Conservation (phyloP, 2,329 filamentous ascomycete species). For the Penicillium sp. region DNA sequence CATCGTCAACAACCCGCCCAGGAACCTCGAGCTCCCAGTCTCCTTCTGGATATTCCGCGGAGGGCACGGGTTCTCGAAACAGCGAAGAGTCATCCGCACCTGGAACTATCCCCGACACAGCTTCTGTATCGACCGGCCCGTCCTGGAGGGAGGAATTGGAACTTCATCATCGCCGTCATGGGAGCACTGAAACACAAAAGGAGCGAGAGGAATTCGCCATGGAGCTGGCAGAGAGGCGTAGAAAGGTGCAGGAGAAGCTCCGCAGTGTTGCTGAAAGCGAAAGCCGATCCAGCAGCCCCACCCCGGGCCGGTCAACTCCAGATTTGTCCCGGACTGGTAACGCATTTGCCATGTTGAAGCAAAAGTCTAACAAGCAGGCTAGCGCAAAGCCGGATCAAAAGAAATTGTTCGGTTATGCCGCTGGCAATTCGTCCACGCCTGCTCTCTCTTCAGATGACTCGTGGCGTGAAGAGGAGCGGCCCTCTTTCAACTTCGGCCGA, state of each 20-base stretch:
- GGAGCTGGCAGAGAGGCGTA: constrained; percentile 50
- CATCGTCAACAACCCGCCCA: constrained; percentile 1
- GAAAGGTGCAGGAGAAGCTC: constrained; percentile 51
- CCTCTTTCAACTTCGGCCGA: constrained; percentile 31
- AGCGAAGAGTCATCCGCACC: constrained; percentile 18
- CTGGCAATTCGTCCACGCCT: constrained; percentile 39
- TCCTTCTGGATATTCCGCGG: constrained; percentile 14
- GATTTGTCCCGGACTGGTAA: constrained; percentile 39
- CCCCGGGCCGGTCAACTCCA: constrained; percentile 35
- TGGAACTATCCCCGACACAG: neutral
- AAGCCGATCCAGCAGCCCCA: constrained; percentile 47
- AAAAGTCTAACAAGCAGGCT: constrained; percentile 40
- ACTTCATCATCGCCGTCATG: constrained; percentile 43
- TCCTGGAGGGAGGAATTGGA: constrained; percentile 53
- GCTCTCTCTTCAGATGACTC: constrained; percentile 36
- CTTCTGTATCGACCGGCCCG: constrained; percentile 17
- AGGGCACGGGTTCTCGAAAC: constrained; percentile 11
- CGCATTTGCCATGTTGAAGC: constrained; percentile 48
- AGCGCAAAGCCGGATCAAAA: constrained; percentile 36
- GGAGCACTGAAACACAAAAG: constrained; percentile 50
- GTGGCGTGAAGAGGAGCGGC: constrained; percentile 40
- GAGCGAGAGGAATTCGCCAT: constrained; percentile 51
- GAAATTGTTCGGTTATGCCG: constrained; percentile 44
- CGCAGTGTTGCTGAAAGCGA: constrained; percentile 45
- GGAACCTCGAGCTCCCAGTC: constrained; percentile 11